Conservation (phyloP, 2,329 filamentous ascomycete genomes). For the Paracorniculantispora psalliotae region DNA sequence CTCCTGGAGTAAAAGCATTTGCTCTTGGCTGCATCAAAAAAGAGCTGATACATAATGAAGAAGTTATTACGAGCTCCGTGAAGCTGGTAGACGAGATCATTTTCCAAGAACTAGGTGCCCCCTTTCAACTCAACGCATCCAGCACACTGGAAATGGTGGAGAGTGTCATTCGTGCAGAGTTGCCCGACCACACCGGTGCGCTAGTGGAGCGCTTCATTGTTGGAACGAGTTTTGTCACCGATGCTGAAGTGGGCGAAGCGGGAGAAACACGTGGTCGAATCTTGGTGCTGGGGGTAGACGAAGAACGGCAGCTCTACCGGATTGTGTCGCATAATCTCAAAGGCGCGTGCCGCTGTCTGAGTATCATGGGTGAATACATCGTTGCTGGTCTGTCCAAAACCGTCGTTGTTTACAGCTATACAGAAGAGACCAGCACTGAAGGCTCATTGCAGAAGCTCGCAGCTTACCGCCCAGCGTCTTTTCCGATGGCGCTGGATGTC, state of each 20-base stretch:
- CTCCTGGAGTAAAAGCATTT: constrained; percentile 71
- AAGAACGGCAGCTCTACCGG: constrained; percentile 66
- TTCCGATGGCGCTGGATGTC: constrained; percentile 75
- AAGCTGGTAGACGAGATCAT: constrained; percentile 86
- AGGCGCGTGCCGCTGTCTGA: constrained; percentile 76
- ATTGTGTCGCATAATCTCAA: constrained; percentile 66
- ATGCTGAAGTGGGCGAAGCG: constrained; percentile 47
- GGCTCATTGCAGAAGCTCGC: constrained; percentile 65
- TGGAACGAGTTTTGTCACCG: constrained; percentile 73
- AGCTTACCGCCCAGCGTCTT: constrained; percentile 75
- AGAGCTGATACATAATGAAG: constrained; percentile 63
- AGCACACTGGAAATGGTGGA: constrained; percentile 69
- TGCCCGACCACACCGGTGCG: constrained; percentile 54
- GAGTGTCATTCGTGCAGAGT: constrained; percentile 70
- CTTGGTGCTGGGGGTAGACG: constrained; percentile 76
- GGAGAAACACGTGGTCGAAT: constrained; percentile 64
- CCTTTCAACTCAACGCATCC: constrained; percentile 53
- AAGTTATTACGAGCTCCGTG: constrained; percentile 75
- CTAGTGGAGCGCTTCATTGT: constrained; percentile 78
- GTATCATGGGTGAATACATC: constrained; percentile 68
- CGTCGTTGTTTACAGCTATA: constrained; percentile 56
- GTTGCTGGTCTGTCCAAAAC: constrained; percentile 89
- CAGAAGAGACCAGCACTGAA: constrained; percentile 49
- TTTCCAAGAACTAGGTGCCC: constrained; percentile 70
- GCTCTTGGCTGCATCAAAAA: constrained; percentile 81